Evolutionary conservation across 805 yeast species (phyloP).

Genomic region (Cyberlindnera mycetangii): DNA sequence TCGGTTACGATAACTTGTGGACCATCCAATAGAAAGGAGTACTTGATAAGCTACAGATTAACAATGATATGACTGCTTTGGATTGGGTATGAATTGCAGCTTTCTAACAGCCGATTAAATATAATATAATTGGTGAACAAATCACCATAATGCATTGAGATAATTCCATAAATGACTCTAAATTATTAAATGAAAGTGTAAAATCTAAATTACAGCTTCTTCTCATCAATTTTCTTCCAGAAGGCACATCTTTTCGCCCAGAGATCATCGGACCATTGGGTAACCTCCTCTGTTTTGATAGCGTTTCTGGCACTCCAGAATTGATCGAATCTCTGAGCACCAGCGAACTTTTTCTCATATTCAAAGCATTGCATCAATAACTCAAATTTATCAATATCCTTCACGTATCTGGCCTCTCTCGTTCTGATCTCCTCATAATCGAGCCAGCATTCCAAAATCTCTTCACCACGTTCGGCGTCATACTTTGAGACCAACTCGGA

Average conservation of each 20-base stretch:
- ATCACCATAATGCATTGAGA: no score
- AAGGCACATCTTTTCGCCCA: constrained; percentile 42
- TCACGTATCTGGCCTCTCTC: constrained; percentile 83
- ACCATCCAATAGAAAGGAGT: constrained; percentile 21
- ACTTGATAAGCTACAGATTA: neutral
- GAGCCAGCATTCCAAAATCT: constrained; percentile 71
- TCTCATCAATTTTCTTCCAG: constrained; percentile 30
- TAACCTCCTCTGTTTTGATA: constrained; percentile 71
- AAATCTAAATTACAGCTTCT: constrained; percentile 6
- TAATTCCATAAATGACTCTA: constrained; percentile 1
- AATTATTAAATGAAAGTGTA: no score
- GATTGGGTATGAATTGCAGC: constrained; percentile 6
- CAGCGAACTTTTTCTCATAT: constrained; percentile 67
- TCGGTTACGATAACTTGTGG: constrained; percentile 83
- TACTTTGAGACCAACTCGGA: constrained; percentile 60
- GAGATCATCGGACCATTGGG: constrained; percentile 62
- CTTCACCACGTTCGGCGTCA: constrained; percentile 57
- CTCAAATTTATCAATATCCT: constrained; percentile 92
- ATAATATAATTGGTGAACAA: neutral
- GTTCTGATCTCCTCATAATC: constrained; percentile 86
- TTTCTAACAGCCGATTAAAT: neutral
- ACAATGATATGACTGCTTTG: neutral
- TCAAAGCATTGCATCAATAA: constrained; percentile 79
- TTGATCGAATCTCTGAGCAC: constrained; percentile 58
- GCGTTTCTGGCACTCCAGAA: constrained; percentile 60